A percentile compares a stretch with the other conserved stretches of the same genome.
phyloP scores from a whole-genome alignment of 768 basidiomycete species.

The Suillus luteus region DNA sequence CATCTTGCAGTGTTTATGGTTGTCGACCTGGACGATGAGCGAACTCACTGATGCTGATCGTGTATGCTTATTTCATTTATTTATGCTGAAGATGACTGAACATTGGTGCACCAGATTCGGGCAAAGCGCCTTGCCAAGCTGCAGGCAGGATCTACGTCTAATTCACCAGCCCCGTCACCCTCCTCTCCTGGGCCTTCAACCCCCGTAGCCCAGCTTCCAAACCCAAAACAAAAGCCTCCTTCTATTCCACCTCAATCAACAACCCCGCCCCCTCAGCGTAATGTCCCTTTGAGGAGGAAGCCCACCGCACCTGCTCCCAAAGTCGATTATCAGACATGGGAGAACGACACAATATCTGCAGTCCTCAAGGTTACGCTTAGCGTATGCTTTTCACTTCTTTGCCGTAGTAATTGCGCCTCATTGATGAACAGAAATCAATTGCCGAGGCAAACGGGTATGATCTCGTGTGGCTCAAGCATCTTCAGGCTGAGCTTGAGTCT shows the following conservation, averaged over 20 bases:
- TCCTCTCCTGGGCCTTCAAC: constrained; percentile 27
- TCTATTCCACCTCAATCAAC: constrained; percentile 30
- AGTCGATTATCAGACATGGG: constrained; percentile 68
- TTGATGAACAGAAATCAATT: constrained; percentile 47
- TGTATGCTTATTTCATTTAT: constrained; percentile 41
- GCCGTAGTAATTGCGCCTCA: constrained; percentile 5
- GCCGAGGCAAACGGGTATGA: constrained; percentile 66
- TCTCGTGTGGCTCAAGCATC: constrained; percentile 80
- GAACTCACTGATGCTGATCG: constrained; percentile 80
- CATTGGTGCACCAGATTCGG: constrained; percentile 63
- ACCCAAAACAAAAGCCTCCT: constrained; percentile 35
- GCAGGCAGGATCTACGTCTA: constrained; percentile 45
- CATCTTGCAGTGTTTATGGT: background rate
- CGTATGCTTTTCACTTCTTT: constrained; percentile 45
- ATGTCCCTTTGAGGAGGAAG: constrained; percentile 52
- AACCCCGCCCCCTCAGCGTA: constrained; percentile 33
- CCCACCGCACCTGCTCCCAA: constrained; percentile 36
- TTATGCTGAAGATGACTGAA: background rate
- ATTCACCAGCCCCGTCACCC: constrained; percentile 23
- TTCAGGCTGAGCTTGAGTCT: constrained; percentile 65
- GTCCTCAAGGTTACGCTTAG: constrained; percentile 81
- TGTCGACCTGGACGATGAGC: constrained; percentile 20
- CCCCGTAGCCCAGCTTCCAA: constrained; percentile 35
- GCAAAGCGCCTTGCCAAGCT: constrained; percentile 89
- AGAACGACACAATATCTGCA: constrained; percentile 63